Evolutionary conservation across 192 early-diverging fungal genomes (phyloP), one percentile per base, ranked within the genome.

Genomic region (Umbelopsis sp.): DNA sequence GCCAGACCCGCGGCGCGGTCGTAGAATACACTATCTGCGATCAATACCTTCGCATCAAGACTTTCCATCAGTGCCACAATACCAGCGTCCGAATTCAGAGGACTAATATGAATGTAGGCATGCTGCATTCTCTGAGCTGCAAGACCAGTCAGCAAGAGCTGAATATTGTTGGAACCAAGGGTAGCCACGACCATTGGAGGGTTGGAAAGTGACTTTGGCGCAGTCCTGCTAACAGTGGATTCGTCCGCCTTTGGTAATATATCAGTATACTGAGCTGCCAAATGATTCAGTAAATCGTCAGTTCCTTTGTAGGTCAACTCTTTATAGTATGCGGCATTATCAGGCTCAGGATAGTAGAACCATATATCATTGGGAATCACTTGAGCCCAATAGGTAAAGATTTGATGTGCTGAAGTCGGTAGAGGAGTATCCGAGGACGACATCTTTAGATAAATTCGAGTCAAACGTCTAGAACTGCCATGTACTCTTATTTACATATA

Each of bases 311-410:
- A 62, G 2, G 56, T 62, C 29, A 62, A 17, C 5, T 34, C 56
- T 34, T 20, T 29, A 20, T 62, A 62, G 12, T 62, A 4, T 32
- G 32, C 31, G 17, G 56, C 56, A 34, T 17, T 20, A 0, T n/a
- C 31, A 17, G 56, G 56, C n/a, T 62, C 56, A 34, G 56, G 56
- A 20, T 62, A 62, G 17, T 34, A 36, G 31, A 62, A 62, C 56
- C 56, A 62, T 17, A 20, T 3, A 4, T 20, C 3, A 14, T 62
- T 32, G 7, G 56, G 56, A 0, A n/a, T 17, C 14, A 14, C 26
- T 2, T 10, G 29, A 4, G 29, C 11, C 17, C 31, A 11, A 4
- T 62, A 62, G 12, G 56, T 12, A 34, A 62, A 62, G 20, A 62
- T 22, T 62, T 62, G 56, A 34, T 62, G 56, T 5, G 16, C 32